Evolutionary conservation across 257 asterid genomes (phyloP).

Genomic region (Solanum clarkiae): DNA sequence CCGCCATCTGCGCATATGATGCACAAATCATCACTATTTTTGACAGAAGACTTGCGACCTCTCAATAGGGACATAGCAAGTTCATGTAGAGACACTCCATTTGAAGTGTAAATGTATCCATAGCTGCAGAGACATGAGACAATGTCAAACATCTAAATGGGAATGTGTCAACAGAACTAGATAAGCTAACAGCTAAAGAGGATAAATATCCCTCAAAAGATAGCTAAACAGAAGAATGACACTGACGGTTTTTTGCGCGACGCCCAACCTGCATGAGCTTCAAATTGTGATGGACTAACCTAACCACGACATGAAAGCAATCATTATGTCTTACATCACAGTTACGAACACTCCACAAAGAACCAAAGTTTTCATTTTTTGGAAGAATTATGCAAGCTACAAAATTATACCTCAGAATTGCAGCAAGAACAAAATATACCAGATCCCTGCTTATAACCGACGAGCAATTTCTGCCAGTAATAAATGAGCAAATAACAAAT

Average conservation of each 20-base stretch:
- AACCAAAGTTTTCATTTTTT: not conserved
- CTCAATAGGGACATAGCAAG: slow-evolving; percentile 64
- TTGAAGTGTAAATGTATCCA: slow-evolving; percentile 56
- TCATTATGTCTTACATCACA: not conserved
- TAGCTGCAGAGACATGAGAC: not conserved
- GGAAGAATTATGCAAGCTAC: not conserved
- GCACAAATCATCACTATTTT: slow-evolving; percentile 85
- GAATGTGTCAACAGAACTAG: not conserved
- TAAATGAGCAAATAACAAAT: slow-evolving; percentile 9
- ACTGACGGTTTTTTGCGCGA: slow-evolving; percentile 94
- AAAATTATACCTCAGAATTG: slow-evolving; percentile 55
- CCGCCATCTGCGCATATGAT: slow-evolving; percentile 98
- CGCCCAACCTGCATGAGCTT: slow-evolving; percentile 99
- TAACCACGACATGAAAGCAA: slow-evolving; percentile 27
- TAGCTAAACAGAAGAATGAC: not conserved
- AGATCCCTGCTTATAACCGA: slow-evolving; percentile 76
- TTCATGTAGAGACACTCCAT: slow-evolving; percentile 97
- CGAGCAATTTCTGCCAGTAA: slow-evolving; percentile 57
- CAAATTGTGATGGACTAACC: slow-evolving; percentile 96
- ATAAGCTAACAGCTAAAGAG: slow-evolving; percentile 3
- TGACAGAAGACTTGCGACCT: slow-evolving; percentile 59
- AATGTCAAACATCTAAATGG: not conserved
- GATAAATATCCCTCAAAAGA: not conserved
- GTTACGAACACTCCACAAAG: not conserved
- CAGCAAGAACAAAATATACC: slow-evolving; percentile 91